These are phyloP conservation scores for Nitzschia palea DNA, from an alignment of 108 stramenopile species.

Conservation along the genomic window DNA sequence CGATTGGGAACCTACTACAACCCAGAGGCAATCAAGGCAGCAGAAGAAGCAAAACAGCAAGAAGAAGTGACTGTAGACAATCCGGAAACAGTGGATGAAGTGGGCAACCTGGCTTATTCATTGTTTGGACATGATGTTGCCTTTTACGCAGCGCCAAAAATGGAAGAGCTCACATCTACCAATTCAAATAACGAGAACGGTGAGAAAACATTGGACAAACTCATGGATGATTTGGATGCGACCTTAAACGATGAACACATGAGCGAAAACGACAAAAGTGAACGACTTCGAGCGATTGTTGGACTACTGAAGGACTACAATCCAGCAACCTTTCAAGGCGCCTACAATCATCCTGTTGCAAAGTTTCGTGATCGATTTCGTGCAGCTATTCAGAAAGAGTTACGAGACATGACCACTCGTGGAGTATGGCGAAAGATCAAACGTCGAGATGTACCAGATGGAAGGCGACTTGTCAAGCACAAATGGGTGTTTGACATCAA, in stretches of 20 bases:
- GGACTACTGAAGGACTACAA: background rate
- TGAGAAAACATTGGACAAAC: background rate
- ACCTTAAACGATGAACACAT: background rate
- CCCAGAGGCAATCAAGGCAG: background rate
- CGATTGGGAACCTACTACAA: background rate
- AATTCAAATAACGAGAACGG: background rate
- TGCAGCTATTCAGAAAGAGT: constrained; percentile 4
- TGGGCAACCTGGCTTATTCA: background rate
- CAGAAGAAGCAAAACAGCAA: background rate
- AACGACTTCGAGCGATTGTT: background rate
- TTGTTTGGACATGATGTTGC: background rate
- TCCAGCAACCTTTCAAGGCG: background rate
- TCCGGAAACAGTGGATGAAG: background rate
- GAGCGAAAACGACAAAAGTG: background rate
- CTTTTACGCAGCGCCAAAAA: background rate
- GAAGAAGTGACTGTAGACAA: background rate
- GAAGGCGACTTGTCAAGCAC: background rate
- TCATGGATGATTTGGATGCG: background rate
- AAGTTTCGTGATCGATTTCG: background rate
- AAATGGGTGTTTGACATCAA: constrained; percentile 19
- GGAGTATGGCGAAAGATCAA: constrained; percentile 3
- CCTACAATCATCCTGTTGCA: background rate
- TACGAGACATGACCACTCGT: background rate
- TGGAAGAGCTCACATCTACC: background rate
- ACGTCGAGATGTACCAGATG: background rate